Conservation (phyloP, 768 basidiomycete species). For the Termitomyces sp. region DNA sequence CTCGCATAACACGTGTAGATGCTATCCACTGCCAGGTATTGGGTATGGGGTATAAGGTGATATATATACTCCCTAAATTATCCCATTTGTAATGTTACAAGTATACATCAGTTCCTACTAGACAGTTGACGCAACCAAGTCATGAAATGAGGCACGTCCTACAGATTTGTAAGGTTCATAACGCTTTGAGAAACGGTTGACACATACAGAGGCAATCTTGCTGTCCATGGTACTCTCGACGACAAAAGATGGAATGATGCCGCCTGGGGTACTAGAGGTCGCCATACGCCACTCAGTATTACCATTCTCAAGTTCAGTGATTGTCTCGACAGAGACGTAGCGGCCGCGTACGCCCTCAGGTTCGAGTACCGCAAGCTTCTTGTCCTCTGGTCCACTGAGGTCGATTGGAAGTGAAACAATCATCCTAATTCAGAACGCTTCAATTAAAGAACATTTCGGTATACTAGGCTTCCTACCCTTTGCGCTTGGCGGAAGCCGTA, state of each 20-base stretch:
- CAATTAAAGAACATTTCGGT: background rate
- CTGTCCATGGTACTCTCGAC: slow-evolving; percentile 56
- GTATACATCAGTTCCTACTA: background rate
- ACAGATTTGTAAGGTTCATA: background rate
- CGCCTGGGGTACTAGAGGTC: slow-evolving; percentile 67
- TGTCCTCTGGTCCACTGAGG: slow-evolving; percentile 41
- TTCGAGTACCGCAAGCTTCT: slow-evolving; percentile 55
- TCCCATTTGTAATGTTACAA: background rate
- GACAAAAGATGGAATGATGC: slow-evolving; percentile 60
- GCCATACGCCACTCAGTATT: slow-evolving; percentile 78
- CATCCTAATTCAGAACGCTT: slow-evolving; percentile 20
- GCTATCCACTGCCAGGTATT: background rate
- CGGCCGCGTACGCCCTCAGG: slow-evolving; percentile 59
- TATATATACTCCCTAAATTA: background rate
- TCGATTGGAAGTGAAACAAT: slow-evolving; percentile 68
- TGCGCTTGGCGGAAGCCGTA: slow-evolving; percentile 39
- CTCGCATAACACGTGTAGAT: slow-evolving; percentile 40
- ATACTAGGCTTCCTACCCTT: slow-evolving; percentile 43
- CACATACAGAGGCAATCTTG: slow-evolving; percentile 54
- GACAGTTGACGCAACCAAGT: slow-evolving; percentile 49
- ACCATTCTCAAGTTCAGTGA: slow-evolving; percentile 58
- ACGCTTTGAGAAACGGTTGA: background rate
- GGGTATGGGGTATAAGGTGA: background rate
- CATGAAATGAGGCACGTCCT: slow-evolving; percentile 75
- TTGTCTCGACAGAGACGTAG: slow-evolving; percentile 65